A percentile compares a stretch with the other conserved stretches of the same genome.
phyloP scores from a whole-genome alignment of 176 grass and related monocot genomes.

The Lolium perenne region DNA sequence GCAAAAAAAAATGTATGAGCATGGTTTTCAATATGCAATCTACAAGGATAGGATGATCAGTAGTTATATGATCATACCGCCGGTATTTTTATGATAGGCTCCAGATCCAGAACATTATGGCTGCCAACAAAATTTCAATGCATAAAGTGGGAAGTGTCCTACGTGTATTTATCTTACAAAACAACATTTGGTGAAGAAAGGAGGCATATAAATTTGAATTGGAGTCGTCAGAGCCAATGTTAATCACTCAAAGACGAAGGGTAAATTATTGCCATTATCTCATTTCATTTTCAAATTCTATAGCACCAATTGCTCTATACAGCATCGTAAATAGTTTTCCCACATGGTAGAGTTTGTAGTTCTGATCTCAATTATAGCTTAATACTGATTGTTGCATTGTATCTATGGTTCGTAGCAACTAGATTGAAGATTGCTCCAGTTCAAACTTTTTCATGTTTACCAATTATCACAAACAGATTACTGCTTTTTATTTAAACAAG shows the following conservation, averaged over 20 bases:
- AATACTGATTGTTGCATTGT: background rate
- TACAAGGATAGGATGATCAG: background rate
- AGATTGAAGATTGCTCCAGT: background rate
- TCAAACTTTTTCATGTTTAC: background rate
- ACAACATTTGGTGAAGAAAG: background rate
- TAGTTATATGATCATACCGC: slow-evolving; percentile 9
- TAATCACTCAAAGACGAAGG: background rate
- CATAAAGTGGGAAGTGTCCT: background rate
- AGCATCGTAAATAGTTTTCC: background rate
- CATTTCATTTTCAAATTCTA: slow-evolving; percentile 10
- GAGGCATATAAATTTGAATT: slow-evolving; percentile 26
- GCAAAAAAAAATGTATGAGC: background rate
- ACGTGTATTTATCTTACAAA: slow-evolving; percentile 24
- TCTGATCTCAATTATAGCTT: slow-evolving; percentile 7
- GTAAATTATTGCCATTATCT: background rate
- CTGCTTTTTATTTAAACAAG: background rate
- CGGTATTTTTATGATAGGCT: background rate
- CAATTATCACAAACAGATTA: background rate
- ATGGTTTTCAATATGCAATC: background rate
- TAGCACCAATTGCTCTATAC: background rate
- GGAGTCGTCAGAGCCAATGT: background rate
- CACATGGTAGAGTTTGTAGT: background rate
- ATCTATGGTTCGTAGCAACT: slow-evolving; percentile 8
- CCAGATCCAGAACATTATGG: background rate
- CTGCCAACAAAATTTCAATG: background rate